Percentiles rank a stretch among this genome's conserved stretches.
Conservation (phyloP, 2,329 filamentous ascomycete species). For the Beauveria pseudobassiana region DNA sequence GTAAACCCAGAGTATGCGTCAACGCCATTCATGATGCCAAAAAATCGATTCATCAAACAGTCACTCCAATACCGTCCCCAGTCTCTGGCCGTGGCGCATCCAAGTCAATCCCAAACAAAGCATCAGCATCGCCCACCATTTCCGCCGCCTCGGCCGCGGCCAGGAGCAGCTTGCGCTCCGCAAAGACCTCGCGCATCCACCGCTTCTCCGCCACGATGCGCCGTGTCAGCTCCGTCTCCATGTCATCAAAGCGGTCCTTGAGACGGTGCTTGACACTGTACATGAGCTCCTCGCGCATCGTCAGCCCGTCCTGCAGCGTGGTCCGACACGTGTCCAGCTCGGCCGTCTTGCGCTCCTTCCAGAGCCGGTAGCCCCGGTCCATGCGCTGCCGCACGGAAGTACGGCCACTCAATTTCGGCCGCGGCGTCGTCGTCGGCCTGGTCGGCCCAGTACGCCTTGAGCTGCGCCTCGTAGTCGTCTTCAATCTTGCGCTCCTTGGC, state of each 20-base stretch:
- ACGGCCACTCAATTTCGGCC: conserved; percentile 26
- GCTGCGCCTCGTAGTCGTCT: conserved; percentile 32
- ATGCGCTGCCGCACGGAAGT: conserved; percentile 30
- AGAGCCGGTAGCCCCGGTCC: conserved; percentile 32
- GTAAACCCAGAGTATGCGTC: background rate
- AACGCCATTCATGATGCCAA: background rate
- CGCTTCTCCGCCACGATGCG: conserved; percentile 35
- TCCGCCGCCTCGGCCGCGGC: conserved; percentile 34
- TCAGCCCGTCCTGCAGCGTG: conserved; percentile 31
- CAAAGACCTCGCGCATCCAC: conserved; percentile 39
- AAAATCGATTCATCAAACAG: background rate
- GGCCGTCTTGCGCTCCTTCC: conserved; percentile 33
- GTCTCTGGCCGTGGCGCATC: conserved; percentile 12
- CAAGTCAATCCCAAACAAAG: conserved; percentile 19
- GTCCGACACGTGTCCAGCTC: conserved; percentile 31
- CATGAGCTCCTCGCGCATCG: conserved; percentile 35
- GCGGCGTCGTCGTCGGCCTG: conserved; percentile 28
- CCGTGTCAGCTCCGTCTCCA: conserved; percentile 24
- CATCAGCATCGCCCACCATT: conserved; percentile 33
- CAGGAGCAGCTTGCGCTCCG: conserved; percentile 37
- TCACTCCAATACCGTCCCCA: conserved; percentile 3
- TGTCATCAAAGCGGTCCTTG: conserved; percentile 21
- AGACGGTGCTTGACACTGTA: conserved; percentile 29
- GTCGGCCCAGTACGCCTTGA: conserved; percentile 32
- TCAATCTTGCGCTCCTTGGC: conserved; percentile 36